These are phyloP conservation scores for Penicillium angulare DNA, from an alignment of 495 filamentous ascomycete species.

Conservation along the genomic window DNA sequence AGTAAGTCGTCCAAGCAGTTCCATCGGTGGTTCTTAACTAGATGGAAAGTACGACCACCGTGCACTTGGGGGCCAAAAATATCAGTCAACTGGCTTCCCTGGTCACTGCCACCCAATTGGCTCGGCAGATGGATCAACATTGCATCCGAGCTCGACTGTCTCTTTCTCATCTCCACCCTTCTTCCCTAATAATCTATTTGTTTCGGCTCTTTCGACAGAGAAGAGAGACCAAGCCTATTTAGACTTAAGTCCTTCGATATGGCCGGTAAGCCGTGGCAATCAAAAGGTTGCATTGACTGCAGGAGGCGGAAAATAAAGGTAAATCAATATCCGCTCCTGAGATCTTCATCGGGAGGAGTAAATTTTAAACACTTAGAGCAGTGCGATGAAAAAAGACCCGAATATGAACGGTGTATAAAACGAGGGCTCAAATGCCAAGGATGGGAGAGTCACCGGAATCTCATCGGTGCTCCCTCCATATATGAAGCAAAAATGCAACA, in stretches of 20 bases:
- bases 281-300: neutral
- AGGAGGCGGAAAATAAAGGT: neutral
- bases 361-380: neutral
- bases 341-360: neutral
- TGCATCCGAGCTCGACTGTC: too few species aligned
- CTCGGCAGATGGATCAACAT: too few species aligned
- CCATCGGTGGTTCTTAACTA: too few species aligned
- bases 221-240: too few species aligned
- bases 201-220: neutral
- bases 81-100: neutral
- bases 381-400: neutral
- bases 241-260: neutral
- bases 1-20: too few species aligned
- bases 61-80: neutral
- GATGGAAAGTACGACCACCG: too few species aligned
- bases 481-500: neutral
- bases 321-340: neutral
- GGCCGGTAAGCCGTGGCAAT: neutral
- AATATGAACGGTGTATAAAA: neutral
- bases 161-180: neutral
- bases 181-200: neutral
- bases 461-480: neutral
- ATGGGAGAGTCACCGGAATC: neutral
- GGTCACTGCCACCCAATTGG: too few species aligned
- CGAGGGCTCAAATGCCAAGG: neutral